Conservation (phyloP, 2,329 filamentous ascomycete genomes). For the Aciculosporium take region DNA sequence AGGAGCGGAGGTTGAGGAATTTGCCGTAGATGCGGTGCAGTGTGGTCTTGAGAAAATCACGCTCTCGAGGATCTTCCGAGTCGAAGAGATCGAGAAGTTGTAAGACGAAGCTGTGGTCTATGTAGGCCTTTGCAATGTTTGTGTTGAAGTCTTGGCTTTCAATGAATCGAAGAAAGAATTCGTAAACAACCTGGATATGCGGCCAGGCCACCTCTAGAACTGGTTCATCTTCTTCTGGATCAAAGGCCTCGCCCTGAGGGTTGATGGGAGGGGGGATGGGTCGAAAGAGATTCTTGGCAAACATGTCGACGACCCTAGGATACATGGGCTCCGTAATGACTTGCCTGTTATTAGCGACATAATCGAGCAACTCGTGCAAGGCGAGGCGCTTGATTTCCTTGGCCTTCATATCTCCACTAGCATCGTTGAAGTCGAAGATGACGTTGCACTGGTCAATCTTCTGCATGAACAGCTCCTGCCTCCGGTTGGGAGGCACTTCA, state of each 20-base stretch:
- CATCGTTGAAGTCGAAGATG: conserved; percentile 99
- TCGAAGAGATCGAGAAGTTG: conserved; percentile 96
- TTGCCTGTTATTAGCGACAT: conserved; percentile 95
- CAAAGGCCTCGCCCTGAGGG: conserved; percentile 93
- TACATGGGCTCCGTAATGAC: conserved; percentile 99
- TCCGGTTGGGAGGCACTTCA: conserved; percentile 85
- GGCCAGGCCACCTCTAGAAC: conserved; percentile 98
- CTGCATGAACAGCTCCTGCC: conserved; percentile 97
- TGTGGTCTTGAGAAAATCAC: conserved; percentile 96
- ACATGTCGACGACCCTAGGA: conserved; percentile 96
- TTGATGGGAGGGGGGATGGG: conserved; percentile 96
- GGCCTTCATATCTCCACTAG: conserved; percentile 96
- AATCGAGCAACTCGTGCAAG: conserved; percentile 89
- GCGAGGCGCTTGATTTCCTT: conserved; percentile 98
- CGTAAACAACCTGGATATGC: conserved; percentile 97
- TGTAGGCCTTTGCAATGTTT: conserved; percentile 97
- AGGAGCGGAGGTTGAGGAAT: conserved; percentile 93
- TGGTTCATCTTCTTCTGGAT: conserved; percentile 95
- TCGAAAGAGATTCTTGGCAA: conserved; percentile 94
- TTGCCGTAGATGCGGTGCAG: conserved; percentile 97
- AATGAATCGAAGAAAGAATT: conserved; percentile 97
- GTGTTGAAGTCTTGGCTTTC: conserved; percentile 99
- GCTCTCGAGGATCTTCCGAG: conserved; percentile 89
- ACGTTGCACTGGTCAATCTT: conserved; percentile 99
- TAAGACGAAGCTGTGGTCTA: conserved; percentile 94